These are phyloP conservation scores for Blastomyces gilchristii DNA, from an alignment of 2,329 filamentous ascomycete genomes.

Conservation along the genomic window DNA sequence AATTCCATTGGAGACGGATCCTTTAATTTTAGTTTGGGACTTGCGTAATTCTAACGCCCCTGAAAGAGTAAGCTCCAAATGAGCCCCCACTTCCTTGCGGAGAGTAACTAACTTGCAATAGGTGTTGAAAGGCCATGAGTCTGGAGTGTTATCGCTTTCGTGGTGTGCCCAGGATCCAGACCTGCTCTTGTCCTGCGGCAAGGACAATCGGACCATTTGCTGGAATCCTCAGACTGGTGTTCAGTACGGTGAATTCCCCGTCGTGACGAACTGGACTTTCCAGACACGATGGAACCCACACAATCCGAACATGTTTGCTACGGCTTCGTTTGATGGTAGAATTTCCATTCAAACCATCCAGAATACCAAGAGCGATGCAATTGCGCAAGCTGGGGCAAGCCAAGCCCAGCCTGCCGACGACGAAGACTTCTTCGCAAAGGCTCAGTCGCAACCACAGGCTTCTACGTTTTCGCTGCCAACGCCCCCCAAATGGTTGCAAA, in stretches of 20 bases:
- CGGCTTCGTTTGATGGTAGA: constrained; percentile 93
- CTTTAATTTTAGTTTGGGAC: constrained; percentile 88
- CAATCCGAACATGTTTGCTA: constrained; percentile 85
- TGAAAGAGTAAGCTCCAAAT: constrained; percentile 44
- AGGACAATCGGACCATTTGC: constrained; percentile 88
- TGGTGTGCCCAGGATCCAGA: constrained; percentile 91
- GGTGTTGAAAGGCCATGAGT: constrained; percentile 82
- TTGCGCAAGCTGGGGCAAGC: constrained; percentile 50
- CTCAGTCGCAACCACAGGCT: constrained; percentile 81
- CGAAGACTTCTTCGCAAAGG: constrained; percentile 93
- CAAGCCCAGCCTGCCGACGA: constrained; percentile 66
- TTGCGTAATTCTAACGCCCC: constrained; percentile 91
- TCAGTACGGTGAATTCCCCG: constrained; percentile 80
- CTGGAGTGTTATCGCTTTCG: constrained; percentile 83
- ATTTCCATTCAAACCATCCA: constrained; percentile 89
- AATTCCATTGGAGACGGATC: constrained; percentile 77
- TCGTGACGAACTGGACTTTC: constrained; percentile 99
- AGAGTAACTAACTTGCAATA: constrained; percentile 29
- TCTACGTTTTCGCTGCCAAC: constrained; percentile 78
- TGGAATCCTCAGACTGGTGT: constrained; percentile 95
- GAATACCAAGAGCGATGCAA: constrained; percentile 71
- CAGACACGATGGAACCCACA: constrained; percentile 87
- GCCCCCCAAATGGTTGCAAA: constrained; percentile 82
- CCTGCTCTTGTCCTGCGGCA: constrained; percentile 82
- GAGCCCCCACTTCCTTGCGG: neutral